Percentiles rank a stretch among this genome's conserved stretches.
Conservation (phyloP, 495 filamentous ascomycete species). For the Penicillium odoratum region DNA sequence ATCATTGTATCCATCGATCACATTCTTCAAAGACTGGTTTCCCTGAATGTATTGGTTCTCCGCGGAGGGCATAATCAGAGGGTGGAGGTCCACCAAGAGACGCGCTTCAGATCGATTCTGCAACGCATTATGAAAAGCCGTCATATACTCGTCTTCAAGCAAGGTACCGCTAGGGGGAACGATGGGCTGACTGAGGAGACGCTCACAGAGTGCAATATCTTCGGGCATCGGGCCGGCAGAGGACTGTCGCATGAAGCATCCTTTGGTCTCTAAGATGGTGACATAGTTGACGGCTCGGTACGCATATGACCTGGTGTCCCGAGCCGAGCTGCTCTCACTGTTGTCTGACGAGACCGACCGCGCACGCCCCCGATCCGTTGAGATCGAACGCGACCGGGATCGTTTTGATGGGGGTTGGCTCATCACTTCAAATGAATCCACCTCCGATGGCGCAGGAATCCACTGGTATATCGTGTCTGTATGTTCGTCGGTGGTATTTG, state of each 20-base stretch:
- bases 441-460: slow-evolving; percentile 9
- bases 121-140: slow-evolving; percentile 3
- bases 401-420: too few relatives aligned
- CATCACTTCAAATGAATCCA: slow-evolving; percentile 4
- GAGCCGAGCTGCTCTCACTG: slow-evolving; percentile 10
- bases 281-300: slow-evolving; percentile 7
- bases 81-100: slow-evolving; percentile 8
- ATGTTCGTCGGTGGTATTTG: slow-evolving; percentile 4
- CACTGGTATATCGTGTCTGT: slow-evolving; percentile 9
- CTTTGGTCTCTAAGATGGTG: slow-evolving; percentile 6
- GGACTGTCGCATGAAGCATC: slow-evolving; percentile 9
- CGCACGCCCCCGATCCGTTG: slow-evolving; percentile 7
- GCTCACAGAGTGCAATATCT: slow-evolving; percentile 9
- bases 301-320: slow-evolving; percentile 6
- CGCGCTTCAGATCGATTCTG: slow-evolving; percentile 9
- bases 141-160: slow-evolving; percentile 4
- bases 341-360: slow-evolving; percentile 6
- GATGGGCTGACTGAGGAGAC: slow-evolving; percentile 7
- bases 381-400: slow-evolving; percentile 9
- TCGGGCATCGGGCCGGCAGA: slow-evolving; percentile 5
- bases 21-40: slow-evolving; percentile 4
- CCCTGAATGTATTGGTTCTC: slow-evolving; percentile 9
- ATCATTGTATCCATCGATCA: slow-evolving; percentile 10
- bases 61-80: slow-evolving; percentile 9
- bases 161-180: slow-evolving; percentile 7